A percentile compares a stretch with the other conserved stretches of the same genome.
phyloP scores from a whole-genome alignment of 2,329 filamentous ascomycete genomes.

The Beauveria rudraprayagi region DNA sequence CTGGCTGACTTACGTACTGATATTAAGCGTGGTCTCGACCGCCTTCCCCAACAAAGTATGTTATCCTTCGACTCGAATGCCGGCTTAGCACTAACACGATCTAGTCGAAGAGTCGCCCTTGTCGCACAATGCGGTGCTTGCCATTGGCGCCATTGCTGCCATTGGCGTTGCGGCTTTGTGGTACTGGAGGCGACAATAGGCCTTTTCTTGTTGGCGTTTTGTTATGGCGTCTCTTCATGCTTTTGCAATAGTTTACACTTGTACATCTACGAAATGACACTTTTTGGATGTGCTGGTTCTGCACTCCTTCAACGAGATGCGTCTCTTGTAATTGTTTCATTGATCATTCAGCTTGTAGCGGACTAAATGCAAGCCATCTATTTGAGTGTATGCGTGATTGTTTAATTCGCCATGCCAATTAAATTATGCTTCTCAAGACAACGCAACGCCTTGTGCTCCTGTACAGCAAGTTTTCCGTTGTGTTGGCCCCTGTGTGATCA shows the following conservation, averaged over 20 bases:
- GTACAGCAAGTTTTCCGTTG: neutral
- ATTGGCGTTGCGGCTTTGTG: constrained; percentile 31
- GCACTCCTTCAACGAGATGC: neutral
- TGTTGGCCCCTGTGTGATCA: neutral
- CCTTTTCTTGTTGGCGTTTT: constrained; percentile 5
- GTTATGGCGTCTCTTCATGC: constrained; percentile 2
- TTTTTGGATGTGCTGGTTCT: neutral
- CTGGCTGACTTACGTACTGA: constrained; percentile 33
- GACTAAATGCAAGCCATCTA: neutral
- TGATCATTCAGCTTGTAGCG: neutral
- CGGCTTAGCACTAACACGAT: neutral
- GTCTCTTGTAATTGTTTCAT: neutral
- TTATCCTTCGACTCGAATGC: neutral
- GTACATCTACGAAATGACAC: neutral
- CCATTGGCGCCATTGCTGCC: constrained; percentile 28
- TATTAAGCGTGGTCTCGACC: constrained; percentile 27
- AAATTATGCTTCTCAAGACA: neutral
- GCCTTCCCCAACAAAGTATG: constrained; percentile 25
- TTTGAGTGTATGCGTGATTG: neutral
- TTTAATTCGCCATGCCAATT: neutral
- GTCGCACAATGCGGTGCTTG: constrained; percentile 24
- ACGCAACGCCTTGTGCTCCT: neutral
- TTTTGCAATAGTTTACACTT: constrained; percentile 4
- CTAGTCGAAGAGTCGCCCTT: constrained; percentile 24
- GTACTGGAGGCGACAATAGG: constrained; percentile 24